phyloP scores from a whole-genome alignment of 495 filamentous ascomycete species.

The Jackrogersella multiformis region DNA sequence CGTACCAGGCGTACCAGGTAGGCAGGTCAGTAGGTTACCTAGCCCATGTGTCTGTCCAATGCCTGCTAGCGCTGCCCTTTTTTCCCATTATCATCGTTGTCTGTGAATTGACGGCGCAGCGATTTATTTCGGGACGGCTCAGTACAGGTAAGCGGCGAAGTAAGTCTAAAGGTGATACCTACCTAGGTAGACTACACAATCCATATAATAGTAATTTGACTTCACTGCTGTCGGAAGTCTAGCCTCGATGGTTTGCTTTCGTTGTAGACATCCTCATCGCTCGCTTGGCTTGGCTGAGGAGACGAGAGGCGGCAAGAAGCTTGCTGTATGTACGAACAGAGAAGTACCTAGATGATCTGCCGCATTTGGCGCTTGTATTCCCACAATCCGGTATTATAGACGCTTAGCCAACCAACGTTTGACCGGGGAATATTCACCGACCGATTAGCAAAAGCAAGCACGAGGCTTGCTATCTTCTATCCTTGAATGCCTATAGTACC shows the following conservation, averaged over 20 bases:
- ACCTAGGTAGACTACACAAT: background rate
- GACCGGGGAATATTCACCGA: constrained; percentile 22
- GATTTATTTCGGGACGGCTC: constrained; percentile 11
- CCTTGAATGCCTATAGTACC: constrained; percentile 8
- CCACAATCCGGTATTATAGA: constrained; percentile 5
- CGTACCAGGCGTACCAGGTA: constrained; percentile 39
- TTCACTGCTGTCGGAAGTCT: background rate
- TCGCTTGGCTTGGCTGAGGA: constrained; percentile 3
- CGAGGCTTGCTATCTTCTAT: background rate
- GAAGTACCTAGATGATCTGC: constrained; percentile 11
- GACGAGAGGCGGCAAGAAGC: constrained; percentile 2
- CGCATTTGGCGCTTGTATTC: constrained; percentile 38
- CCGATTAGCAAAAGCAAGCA: constrained; percentile 15
- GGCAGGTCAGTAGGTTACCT: constrained; percentile 26
- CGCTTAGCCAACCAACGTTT: constrained; percentile 17
- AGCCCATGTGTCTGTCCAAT: constrained; percentile 23
- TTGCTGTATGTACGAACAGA: constrained; percentile 1
- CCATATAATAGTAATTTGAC: background rate
- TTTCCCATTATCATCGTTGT: constrained; percentile 14
- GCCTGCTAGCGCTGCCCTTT: constrained; percentile 18
- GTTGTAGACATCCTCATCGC: background rate
- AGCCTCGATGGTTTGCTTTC: constrained; percentile 2
- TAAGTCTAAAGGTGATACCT: constrained; percentile 1
- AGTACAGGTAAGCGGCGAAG: constrained; percentile 1
- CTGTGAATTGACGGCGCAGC: constrained; percentile 13